Base-by-base conservation (phyloP, 202 grass and related monocot species). In the Digitaria exilis region DNA sequence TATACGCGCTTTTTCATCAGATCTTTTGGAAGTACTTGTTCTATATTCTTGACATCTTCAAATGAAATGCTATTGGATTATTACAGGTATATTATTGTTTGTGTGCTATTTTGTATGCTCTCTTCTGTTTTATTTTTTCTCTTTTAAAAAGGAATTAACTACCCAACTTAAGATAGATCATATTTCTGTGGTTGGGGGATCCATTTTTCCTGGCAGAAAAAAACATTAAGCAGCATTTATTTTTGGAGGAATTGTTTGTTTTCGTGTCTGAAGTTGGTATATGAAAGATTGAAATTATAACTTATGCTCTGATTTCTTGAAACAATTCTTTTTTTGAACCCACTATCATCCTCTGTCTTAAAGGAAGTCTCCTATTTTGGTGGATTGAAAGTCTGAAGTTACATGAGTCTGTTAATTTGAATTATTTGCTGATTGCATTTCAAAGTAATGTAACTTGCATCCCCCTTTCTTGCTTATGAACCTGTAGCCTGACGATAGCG, bases 11-110 rank as follows among this genome's bases (percentile, higher is more conserved):
- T 98, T 82, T 73, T 91, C 90, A 81, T 78, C 87, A 71, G 88
- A 95, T 21, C 83, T 98, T 82, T 69, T 98, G 60, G 87, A 88
- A 81, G 75, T 93, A 62, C 84, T 98, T 90, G 91, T 84, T 89
- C 89, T 80, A 85, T 93, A 86, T 98, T 98, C 52, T 84, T 98
- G 80, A 78, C 80, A 56, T 87, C 91, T 48, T 87, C 91, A 16
- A 92, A 88, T 3, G 91, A n/a, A n/a, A 95, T 37, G 52, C 73
- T 74, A 83, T 76, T 83, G 96, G 93, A 71, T 87, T 84, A 84
- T 85, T 98, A 76, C 88, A 96, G 92, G 96, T 98, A 87, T 73
- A 15, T 49, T 41, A 16, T 60, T 69, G 32, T 16, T 16, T 96
- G 80, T 28, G 59, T 82, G 59, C n/a, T 48, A 31, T 79, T 73